phyloP scores from a whole-genome alignment of 2,329 filamentous ascomycete species.

The Piedraia hortae region DNA sequence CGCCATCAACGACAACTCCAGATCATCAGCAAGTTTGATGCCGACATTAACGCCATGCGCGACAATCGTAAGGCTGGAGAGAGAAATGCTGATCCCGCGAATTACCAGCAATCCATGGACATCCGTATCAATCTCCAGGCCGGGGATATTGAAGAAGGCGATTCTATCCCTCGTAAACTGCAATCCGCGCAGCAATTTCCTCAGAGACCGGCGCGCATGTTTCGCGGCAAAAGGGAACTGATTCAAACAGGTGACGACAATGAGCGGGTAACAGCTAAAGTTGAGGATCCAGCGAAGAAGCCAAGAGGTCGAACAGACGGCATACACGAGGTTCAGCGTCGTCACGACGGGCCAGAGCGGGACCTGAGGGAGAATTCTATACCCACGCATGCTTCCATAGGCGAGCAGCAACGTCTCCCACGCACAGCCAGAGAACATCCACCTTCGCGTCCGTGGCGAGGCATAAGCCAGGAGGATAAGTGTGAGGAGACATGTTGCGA shows the following conservation, averaged over 20 bases:
- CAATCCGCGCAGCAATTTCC: slow-evolving; percentile 15
- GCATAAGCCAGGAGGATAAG: slow-evolving; percentile 3
- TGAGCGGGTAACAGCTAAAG: slow-evolving; percentile 16
- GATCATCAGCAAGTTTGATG: slow-evolving; percentile 14
- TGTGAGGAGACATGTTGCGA: too few species aligned
- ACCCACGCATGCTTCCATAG: slow-evolving; percentile 6
- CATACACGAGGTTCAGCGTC: slow-evolving; percentile 20
- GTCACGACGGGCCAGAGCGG: slow-evolving; percentile 22
- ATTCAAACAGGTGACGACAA: slow-evolving; percentile 18
- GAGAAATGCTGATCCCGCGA: slow-evolving; percentile 23
- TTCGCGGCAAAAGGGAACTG: slow-evolving; percentile 18
- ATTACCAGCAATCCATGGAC: slow-evolving; percentile 25
- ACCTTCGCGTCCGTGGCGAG: slow-evolving; percentile 6
- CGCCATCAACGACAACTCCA: slow-evolving; percentile 24
- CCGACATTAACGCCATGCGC: slow-evolving; percentile 27
- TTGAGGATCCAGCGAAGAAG: slow-evolving; percentile 21
- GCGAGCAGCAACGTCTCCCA: slow-evolving; percentile 7
- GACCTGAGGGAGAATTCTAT: slow-evolving; percentile 18
- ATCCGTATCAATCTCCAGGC: slow-evolving; percentile 26
- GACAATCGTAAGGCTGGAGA: slow-evolving; percentile 22
- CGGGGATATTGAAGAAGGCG: slow-evolving; percentile 22
- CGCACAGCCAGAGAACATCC: slow-evolving; percentile 8
- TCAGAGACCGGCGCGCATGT: slow-evolving; percentile 13
- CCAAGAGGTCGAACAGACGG: slow-evolving; percentile 24
- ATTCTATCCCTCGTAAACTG: slow-evolving; percentile 26